Evolutionary conservation across 2,329 filamentous ascomycete genomes (phyloP), one percentile per base, ranked within the genome.

Genomic region (Cladosporium sp.): DNA sequence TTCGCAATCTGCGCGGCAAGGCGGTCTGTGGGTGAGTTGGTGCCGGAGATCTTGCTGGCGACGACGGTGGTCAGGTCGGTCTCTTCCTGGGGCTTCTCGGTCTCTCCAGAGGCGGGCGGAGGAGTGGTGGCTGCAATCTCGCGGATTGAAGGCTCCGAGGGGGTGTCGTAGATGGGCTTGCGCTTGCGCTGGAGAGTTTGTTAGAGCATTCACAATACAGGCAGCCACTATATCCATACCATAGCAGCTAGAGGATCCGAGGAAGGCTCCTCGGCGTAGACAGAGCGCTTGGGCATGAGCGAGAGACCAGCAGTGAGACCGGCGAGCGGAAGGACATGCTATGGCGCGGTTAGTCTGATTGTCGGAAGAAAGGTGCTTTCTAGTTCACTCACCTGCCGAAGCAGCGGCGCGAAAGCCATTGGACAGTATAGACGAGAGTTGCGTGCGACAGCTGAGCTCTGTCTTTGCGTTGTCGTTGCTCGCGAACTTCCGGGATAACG

Each of bases 11-110:
- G 84, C 29, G 78, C 78, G 52, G 93, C 89, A 32, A 98, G 81
- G 43, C 90, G 85, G 71, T 95, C 91, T 57, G 93, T 97, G 12
- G 90, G 90, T 18, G 90, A 89, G 12, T 88, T 88, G 18, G 45
- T 29, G 27, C 36, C 43, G 59, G 62, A 59, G 32, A 35, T 16
- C 22, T 27, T 27, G 57, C 57, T 57, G 49, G 61, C 54, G 58
- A 56, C 50, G 53, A 68, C 68, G 39, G 63, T 53, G 53, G 55
- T 50, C 52, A 51, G 56, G 53, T 54, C 43, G 19, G 49, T 45
- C 43, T 59, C 53, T 54, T 59, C 54, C 57, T 64, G 59, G 15
- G 62, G 60, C 48, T 61, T 60, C 25, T 62, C 49, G 49, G 63
- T 61, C 56, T 63, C 64, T 50, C 60, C 62, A n/a, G 63, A 63